A percentile compares a stretch with the other conserved stretches of the same genome.
Conservation (phyloP, 805 yeast species). For the Torulaspora gathmanii region DNA sequence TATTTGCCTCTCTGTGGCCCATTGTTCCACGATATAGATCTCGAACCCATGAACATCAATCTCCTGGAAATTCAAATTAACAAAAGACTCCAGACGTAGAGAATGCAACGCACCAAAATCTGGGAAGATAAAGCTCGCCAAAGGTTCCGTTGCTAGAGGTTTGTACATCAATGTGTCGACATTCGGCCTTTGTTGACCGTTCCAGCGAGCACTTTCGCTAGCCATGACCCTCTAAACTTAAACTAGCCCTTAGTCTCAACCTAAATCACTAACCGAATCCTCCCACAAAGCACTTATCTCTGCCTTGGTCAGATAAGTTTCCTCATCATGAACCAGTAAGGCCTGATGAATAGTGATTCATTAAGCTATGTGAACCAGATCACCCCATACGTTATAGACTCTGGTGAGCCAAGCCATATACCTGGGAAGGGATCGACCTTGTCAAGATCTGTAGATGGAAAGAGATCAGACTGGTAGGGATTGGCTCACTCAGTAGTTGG, state of each 20-base stretch:
- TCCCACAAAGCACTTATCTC: neutral
- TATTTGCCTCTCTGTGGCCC: conserved; percentile 71
- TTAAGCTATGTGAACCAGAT: no score
- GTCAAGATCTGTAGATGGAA: neutral
- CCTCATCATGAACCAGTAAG: no score
- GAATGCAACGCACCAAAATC: conserved; percentile 52
- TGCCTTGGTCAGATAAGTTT: neutral
- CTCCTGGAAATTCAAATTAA: conserved; percentile 42
- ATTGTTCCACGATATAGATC: conserved; percentile 88
- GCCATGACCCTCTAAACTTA: conserved; percentile 3
- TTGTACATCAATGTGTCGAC: conserved; percentile 5
- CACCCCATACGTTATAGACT: no score
- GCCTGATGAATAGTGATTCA: no score
- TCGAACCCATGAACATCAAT: conserved; percentile 69
- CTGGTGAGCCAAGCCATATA: neutral
- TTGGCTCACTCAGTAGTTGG: neutral
- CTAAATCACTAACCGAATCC: neutral
- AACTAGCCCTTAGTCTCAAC: neutral
- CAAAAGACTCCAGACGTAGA: conserved; percentile 40
- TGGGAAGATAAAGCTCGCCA: conserved; percentile 43
- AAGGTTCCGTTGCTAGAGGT: conserved; percentile 9
- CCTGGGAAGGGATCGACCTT: neutral
- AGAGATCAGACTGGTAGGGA: neutral
- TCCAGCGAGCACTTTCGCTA: conserved; percentile 1
- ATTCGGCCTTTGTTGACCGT: conserved; percentile 1